Percentiles rank a stretch among this genome's conserved stretches.
Conservation (phyloP, 2,329 filamentous ascomycete species). For the Hypoxylon sp. region DNA sequence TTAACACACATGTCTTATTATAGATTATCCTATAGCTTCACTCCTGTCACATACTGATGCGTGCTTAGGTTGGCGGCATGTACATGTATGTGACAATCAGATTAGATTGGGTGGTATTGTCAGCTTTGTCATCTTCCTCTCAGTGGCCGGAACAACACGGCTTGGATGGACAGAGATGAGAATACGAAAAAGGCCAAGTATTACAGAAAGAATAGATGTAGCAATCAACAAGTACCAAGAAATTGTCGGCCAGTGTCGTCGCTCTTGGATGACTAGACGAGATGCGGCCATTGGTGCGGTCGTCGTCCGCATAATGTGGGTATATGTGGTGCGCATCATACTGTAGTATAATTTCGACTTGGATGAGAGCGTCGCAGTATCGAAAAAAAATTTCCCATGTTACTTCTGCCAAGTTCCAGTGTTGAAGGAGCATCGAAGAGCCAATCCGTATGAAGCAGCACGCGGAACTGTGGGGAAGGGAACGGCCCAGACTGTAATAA, state of each 20-base stretch:
- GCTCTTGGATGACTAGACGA: conserved; percentile 6
- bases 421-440: conserved; percentile 11
- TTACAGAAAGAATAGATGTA: too few relatives aligned
- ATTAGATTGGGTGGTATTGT: too few relatives aligned
- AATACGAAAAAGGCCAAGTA: too few relatives aligned
- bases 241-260: background rate
- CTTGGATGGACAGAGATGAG: too few relatives aligned
- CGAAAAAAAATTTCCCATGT: conserved; percentile 10
- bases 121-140: too few relatives aligned
- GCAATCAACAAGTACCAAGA: too few relatives aligned
- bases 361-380: conserved; percentile 19
- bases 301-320: conserved; percentile 11
- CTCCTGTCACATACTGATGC: too few relatives aligned
- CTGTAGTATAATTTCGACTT: too few relatives aligned
- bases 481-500: conserved; percentile 26
- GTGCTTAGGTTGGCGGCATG: too few relatives aligned
- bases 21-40: too few relatives aligned
- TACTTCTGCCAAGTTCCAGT: conserved; percentile 31
- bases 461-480: conserved; percentile 26
- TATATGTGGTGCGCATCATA: too few relatives aligned
- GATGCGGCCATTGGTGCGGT: conserved; percentile 10
- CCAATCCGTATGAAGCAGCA: conserved; percentile 31
- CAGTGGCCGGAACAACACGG: too few relatives aligned
- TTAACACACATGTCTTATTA: conserved; percentile 12
- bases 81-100: background rate